Evolutionary conservation across 352 stramenopile species (phyloP), one percentile per base, ranked within the genome.

Genomic region (Phytophthora quininea): DNA sequence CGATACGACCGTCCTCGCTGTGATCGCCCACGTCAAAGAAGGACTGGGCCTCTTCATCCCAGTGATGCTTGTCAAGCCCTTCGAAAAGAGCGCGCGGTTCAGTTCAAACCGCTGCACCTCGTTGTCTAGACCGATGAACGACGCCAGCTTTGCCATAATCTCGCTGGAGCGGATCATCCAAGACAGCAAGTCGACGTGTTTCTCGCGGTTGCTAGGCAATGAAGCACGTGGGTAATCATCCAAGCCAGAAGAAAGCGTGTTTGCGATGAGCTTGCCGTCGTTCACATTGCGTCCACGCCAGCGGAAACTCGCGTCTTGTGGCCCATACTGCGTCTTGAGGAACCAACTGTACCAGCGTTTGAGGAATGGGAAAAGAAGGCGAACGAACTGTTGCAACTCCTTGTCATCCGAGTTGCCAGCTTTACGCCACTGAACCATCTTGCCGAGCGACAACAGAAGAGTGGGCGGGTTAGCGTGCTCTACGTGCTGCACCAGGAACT

Each of bases 381-480:
- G 62, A 27, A 94, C 35, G 49, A 82, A 91, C 5, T 69, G 19
- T 19, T 73, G 58, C 27, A 84, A 38, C 35, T 78, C 55, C 19
- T 67, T 43, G 43, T 69, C 58, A 14, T 58, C 56, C 5, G 62
- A 56, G n/a, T 58, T 40, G 43, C 51, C 51, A 12, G 54, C 49
- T 29, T 77, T 47, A 35, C 79, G 66, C 52, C 71, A 61, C 12
- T 58, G 30, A 3, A 97, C 37, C 54, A 97, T 73, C 56, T 89
- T 95, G 40, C 97, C 86, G 2, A 98, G 58, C 4, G 82, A 69
- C 1, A 98, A 65, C 7, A 98, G 60, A 12, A 98, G 71, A 0
- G 93, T 95, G 5, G 94, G 95, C 24, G 95, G 95, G 71, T 98
- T 98, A 1, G 93, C 94, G 54, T 98, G 89, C 62, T 91, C 84